Evolutionary conservation across 768 basidiomycete genomes (phyloP).

Genomic region (Phanerochaete carnosa): DNA sequence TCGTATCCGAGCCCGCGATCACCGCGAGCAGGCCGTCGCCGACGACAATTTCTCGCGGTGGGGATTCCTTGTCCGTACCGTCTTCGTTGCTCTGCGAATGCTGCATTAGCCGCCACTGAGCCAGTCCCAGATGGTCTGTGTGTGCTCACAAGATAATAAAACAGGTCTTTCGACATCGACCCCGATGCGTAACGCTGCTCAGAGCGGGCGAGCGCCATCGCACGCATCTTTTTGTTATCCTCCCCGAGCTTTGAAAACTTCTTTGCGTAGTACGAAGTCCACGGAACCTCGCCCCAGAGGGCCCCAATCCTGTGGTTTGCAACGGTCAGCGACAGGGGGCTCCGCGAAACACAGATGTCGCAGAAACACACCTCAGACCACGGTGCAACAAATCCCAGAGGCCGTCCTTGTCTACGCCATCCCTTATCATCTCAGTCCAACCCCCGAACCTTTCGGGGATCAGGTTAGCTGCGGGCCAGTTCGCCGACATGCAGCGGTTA

Average conservation of each 20-base stretch:
- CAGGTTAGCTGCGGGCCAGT: not conserved
- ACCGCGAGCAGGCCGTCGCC: slow-evolving; percentile 40
- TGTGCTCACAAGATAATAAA: slow-evolving; percentile 38
- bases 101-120: not conserved
- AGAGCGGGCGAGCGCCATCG: not conserved
- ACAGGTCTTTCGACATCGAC: slow-evolving; percentile 38
- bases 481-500: not conserved
- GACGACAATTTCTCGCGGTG: slow-evolving; percentile 32
- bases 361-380: slow-evolving; percentile 35
- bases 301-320: not conserved
- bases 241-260: not conserved
- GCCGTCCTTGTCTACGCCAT: slow-evolving; percentile 34
- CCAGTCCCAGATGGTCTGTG: not conserved
- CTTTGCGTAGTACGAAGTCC: slow-evolving; percentile 10
- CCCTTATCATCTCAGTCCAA: slow-evolving; percentile 35
- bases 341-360: not conserved
- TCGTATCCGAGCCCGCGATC: slow-evolving; percentile 45
- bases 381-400: slow-evolving; percentile 43
- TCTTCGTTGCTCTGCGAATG: slow-evolving; percentile 37
- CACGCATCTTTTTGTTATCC: not conserved
- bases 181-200: slow-evolving; percentile 23
- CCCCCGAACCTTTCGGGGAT: slow-evolving; percentile 34
- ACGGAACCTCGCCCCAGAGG: slow-evolving; percentile 12
- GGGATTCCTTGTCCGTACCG: slow-evolving; percentile 32
- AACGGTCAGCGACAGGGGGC: not conserved